Conservation (phyloP, 2,329 filamentous ascomycete species). For the Penicillium frequentans region DNA sequence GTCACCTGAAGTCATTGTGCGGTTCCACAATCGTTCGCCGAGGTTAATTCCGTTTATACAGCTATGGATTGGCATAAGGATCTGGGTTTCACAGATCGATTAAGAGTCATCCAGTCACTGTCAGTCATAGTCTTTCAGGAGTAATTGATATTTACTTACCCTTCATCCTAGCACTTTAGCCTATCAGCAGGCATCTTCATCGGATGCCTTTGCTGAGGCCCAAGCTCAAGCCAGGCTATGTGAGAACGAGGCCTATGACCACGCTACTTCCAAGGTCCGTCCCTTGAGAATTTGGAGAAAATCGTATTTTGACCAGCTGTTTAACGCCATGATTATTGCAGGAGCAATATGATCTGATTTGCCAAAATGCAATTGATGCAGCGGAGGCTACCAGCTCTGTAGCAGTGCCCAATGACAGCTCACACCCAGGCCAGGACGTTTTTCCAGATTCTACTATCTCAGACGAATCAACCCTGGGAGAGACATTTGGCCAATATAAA, state of each 20-base stretch:
- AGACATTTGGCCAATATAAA: slow-evolving; percentile 55
- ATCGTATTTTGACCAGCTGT: neutral
- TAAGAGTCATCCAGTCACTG: slow-evolving; percentile 64
- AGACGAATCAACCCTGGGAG: slow-evolving; percentile 25
- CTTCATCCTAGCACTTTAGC: slow-evolving; percentile 45
- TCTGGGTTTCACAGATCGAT: slow-evolving; percentile 60
- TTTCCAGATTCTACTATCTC: slow-evolving; percentile 8
- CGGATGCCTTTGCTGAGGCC: slow-evolving; percentile 48
- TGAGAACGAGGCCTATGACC: slow-evolving; percentile 53
- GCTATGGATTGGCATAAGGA: slow-evolving; percentile 50
- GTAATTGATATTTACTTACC: slow-evolving; percentile 11
- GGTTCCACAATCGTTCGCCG: neutral
- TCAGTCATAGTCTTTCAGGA: slow-evolving; percentile 39
- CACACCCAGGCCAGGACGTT: slow-evolving; percentile 21
- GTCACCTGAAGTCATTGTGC: neutral
- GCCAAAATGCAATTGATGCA: slow-evolving; percentile 39
- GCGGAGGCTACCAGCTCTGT: slow-evolving; percentile 25
- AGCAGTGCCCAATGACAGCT: slow-evolving; percentile 17
- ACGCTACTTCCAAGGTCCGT: slow-evolving; percentile 39
- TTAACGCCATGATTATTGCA: slow-evolving; percentile 33
- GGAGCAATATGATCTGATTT: slow-evolving; percentile 56
- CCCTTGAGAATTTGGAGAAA: neutral
- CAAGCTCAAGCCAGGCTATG: slow-evolving; percentile 61
- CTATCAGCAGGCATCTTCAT: slow-evolving; percentile 48
- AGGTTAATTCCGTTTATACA: neutral